Evolutionary conservation across 202 grass and related monocot genomes (phyloP).

Genomic region (Setaria viridis): DNA sequence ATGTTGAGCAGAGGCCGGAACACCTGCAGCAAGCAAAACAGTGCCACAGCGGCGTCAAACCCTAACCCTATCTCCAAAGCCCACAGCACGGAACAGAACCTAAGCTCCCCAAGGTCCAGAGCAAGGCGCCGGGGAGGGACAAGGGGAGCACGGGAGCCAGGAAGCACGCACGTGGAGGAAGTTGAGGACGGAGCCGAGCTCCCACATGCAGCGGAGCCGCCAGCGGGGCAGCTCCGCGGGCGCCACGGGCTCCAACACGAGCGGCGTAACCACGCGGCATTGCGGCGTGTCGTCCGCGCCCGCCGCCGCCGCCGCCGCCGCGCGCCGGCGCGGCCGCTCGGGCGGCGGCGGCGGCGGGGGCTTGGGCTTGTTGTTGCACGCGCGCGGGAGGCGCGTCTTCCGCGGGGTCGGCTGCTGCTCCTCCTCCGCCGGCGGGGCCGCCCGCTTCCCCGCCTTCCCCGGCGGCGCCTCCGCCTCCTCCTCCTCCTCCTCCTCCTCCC

Average conservation of each 20-base stretch:
- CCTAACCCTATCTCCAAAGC: constrained; percentile 44
- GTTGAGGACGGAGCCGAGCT: constrained; percentile 93
- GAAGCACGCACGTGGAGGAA: constrained; percentile 84
- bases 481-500: constrained; percentile 16
- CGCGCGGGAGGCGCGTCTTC: constrained; percentile 75
- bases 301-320: constrained; percentile 40
- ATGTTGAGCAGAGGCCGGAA: constrained; percentile 89
- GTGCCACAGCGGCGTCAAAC: constrained; percentile 48
- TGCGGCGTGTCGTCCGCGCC: constrained; percentile 69
- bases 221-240: constrained; percentile 72
- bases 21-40: constrained; percentile 61
- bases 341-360: constrained; percentile 48
- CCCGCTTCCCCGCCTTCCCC: constrained; percentile 28
- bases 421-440: not conserved
- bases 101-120: no score
- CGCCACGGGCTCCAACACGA: constrained; percentile 71
- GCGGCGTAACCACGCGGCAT: constrained; percentile 81
- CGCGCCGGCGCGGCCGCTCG: constrained; percentile 63
- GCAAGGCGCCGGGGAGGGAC: not conserved
- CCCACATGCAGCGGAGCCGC: constrained; percentile 94
- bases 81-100: not conserved
- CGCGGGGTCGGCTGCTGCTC: constrained; percentile 46
- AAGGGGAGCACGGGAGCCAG: not conserved
- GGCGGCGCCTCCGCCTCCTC: not conserved
- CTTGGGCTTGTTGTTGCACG: constrained; percentile 67